Evolutionary conservation across 2,329 filamentous ascomycete genomes (phyloP).

Genomic region (Microdochium paspali): DNA sequence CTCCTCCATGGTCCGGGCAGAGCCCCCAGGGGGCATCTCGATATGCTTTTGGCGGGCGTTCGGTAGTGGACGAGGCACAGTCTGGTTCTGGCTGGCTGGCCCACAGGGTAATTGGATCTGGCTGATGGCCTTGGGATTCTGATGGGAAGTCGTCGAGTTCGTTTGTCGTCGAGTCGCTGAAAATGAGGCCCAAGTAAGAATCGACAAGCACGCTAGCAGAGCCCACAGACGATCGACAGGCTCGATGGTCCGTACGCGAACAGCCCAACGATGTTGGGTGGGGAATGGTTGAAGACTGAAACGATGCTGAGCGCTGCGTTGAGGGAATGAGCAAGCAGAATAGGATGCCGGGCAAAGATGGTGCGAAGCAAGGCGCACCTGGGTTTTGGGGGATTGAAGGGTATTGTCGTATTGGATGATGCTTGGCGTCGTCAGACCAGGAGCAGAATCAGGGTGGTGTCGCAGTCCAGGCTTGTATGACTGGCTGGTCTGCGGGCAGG

Average conservation of each 20-base stretch:
- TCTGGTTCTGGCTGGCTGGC: too few relatives aligned
- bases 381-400: constrained; percentile 3
- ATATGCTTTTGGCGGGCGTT: neutral
- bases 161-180: too few relatives aligned
- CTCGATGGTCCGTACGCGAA: too few relatives aligned
- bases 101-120: too few relatives aligned
- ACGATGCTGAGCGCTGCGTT: neutral
- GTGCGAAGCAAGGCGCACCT: neutral
- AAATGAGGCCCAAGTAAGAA: too few relatives aligned
- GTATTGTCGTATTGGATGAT: constrained; percentile 6
- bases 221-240: too few relatives aligned
- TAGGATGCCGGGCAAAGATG: neutral
- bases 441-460: neutral
- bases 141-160: too few relatives aligned
- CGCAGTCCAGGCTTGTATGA: neutral
- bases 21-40: neutral
- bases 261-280: too few relatives aligned
- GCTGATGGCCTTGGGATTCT: too few relatives aligned
- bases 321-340: neutral
- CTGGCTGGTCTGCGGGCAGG: neutral
- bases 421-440: constrained; percentile 1
- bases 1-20: constrained; percentile 1
- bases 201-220: too few relatives aligned
- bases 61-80: too few relatives aligned
- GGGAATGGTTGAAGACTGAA: too few relatives aligned